phyloP scores from a whole-genome alignment of 1,139 yeast genomes.

The Blastobotrys serpentis region DNA sequence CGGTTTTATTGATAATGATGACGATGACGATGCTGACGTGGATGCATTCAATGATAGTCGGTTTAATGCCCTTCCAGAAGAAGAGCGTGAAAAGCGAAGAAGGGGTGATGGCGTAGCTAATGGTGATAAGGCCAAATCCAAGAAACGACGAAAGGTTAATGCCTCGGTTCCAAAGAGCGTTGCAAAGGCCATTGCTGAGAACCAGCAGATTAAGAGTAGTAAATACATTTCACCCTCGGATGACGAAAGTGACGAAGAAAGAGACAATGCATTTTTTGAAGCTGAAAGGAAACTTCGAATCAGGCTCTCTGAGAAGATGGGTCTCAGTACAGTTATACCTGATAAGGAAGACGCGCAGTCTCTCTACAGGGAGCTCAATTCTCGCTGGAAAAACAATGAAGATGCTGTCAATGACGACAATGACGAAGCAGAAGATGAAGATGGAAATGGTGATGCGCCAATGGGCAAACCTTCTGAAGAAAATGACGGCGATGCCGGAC shows the following conservation, averaged over 20 bases:
- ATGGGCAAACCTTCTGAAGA: background rate
- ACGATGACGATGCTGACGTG: constrained; percentile 17
- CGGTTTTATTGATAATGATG: background rate
- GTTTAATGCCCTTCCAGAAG: constrained; percentile 22
- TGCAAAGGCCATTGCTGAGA: constrained; percentile 9
- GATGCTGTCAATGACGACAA: constrained; percentile 27
- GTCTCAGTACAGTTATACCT: constrained; percentile 6
- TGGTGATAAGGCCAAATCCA: background rate
- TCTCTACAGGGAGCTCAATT: constrained; percentile 10
- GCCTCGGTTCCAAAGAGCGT: background rate
- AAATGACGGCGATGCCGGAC: background rate
- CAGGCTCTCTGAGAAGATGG: background rate
- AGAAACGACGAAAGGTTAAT: background rate
- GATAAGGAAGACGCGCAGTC: constrained; percentile 13
- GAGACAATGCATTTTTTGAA: constrained; percentile 53
- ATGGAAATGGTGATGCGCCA: constrained; percentile 21
- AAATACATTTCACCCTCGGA: constrained; percentile 63
- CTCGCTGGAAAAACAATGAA: constrained; percentile 3
- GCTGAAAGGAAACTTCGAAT: constrained; percentile 42
- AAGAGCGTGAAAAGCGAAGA: constrained; percentile 17
- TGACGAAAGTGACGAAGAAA: constrained; percentile 64
- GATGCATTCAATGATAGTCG: constrained; percentile 25
- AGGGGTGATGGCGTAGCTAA: background rate
- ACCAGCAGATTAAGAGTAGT: constrained; percentile 31
- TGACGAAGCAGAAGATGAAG: constrained; percentile 20